These are phyloP conservation scores for Ceratobasidium papillatum DNA, from an alignment of 1,284 basidiomycete species.

Conservation along the genomic window DNA sequence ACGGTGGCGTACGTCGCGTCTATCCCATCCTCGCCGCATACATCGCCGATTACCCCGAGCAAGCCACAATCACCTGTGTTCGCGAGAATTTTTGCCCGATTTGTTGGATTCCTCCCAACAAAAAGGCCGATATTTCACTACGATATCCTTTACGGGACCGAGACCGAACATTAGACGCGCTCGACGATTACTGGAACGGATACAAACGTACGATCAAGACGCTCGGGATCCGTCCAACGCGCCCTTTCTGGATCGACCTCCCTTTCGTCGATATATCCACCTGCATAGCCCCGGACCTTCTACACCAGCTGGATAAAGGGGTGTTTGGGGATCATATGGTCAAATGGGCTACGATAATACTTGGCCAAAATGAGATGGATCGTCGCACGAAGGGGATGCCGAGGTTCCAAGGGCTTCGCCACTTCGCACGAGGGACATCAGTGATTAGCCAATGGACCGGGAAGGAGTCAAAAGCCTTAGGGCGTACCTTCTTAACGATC, in stretches of 20 bases:
- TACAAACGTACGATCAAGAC: neutral
- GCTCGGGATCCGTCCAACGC: neutral
- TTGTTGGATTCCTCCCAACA: slow-evolving; percentile 14
- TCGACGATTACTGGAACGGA: neutral
- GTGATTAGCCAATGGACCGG: neutral
- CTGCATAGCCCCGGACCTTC: slow-evolving; percentile 35
- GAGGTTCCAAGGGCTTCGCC: neutral
- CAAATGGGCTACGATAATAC: slow-evolving; percentile 2
- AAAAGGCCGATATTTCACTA: neutral
- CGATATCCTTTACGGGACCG: neutral
- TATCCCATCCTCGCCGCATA: slow-evolving; percentile 35
- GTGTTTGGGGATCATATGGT: slow-evolving; percentile 30
- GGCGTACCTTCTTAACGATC: neutral
- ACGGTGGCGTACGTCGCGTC: too few species aligned
- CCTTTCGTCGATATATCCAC: slow-evolving; percentile 25
- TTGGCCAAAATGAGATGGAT: slow-evolving; percentile 35
- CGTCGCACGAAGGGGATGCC: neutral
- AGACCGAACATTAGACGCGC: neutral
- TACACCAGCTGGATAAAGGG: slow-evolving; percentile 40
- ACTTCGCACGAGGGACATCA: neutral
- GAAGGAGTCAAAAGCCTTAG: neutral
- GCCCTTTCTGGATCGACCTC: too few species aligned
- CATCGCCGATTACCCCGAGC: slow-evolving; percentile 43
- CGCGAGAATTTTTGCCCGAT: too few species aligned
- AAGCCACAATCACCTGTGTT: slow-evolving; percentile 27